Conservation (phyloP, 192 early-diverging fungal genomes). For the Cladochytrium replicatum region DNA sequence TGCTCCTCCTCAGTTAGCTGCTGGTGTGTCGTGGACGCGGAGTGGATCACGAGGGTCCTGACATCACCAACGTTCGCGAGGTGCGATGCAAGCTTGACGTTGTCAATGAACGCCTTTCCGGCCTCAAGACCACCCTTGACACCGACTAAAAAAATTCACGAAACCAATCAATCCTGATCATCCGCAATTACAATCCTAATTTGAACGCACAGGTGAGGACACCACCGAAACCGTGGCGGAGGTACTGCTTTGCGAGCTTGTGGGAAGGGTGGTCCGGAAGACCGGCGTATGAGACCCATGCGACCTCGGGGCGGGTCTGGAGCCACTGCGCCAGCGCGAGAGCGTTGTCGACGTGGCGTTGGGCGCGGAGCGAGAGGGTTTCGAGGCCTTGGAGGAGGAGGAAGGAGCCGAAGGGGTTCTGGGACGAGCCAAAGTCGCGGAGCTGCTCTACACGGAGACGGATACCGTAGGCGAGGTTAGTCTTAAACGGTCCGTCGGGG, state of each 20-base stretch:
- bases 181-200: constrained; percentile 20
- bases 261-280: constrained; percentile 69
- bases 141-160: constrained; percentile 15
- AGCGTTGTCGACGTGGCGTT: constrained; percentile 75
- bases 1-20: constrained; percentile 80
- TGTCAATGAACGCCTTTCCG: constrained; percentile 62
- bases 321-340: constrained; percentile 74
- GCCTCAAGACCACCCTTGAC: constrained; percentile 40
- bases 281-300: constrained; percentile 86
- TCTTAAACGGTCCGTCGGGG: constrained; percentile 47
- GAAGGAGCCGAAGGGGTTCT: constrained; percentile 84
- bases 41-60: constrained; percentile 79
- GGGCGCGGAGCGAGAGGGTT: constrained; percentile 78
- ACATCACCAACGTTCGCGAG: constrained; percentile 94
- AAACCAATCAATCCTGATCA: constrained; percentile 9
- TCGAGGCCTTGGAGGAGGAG: constrained; percentile 83
- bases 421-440: constrained; percentile 74
- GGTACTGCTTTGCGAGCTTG: constrained; percentile 70
- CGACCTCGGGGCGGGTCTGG: constrained; percentile 55
- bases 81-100: constrained; percentile 73
- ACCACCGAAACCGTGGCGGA: constrained; percentile 75
- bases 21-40: constrained; percentile 77
- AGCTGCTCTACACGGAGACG: constrained; percentile 75
- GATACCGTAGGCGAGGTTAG: constrained; percentile 61
- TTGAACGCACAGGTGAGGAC: constrained; percentile 69